A percentile compares a stretch with the other conserved stretches of the same genome.
Evolutionary conservation across 441 rosid genomes (phyloP).

Genomic region (Viola pubescens): DNA sequence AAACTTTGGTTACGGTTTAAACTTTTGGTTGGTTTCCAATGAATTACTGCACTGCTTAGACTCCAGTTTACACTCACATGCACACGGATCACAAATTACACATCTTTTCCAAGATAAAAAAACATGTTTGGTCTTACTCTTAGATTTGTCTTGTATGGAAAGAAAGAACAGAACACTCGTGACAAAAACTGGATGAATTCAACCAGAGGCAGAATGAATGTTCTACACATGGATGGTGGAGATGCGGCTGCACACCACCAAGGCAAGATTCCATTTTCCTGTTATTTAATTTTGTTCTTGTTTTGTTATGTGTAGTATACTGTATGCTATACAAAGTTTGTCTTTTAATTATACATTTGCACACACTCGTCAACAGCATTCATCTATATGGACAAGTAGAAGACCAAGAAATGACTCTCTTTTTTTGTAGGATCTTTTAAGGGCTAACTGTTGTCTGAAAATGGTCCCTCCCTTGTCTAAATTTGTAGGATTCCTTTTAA

Average conservation of each 20-base stretch:
- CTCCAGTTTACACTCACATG: no score
- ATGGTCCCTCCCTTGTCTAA: neutral
- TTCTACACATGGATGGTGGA: conserved; percentile 8
- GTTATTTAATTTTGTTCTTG: neutral
- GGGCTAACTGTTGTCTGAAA: no score
- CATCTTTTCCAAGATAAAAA: neutral
- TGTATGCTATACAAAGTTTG: neutral
- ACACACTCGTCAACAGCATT: no score
- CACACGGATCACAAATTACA: no score
- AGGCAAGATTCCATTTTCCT: neutral
- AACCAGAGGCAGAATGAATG: conserved; percentile 8
- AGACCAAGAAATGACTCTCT: no score
- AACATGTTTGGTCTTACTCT: neutral
- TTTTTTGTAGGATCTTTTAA: no score
- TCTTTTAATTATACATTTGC: no score
- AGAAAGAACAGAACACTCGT: neutral
- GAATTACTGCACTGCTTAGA: no score
- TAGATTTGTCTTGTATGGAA: conserved; percentile 1
- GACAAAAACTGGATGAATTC: neutral
- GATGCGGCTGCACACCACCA: conserved; percentile 4
- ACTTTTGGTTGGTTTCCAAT: no score
- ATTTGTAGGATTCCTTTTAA: neutral
- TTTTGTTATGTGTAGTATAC: conserved; percentile 1
- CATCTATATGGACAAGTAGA: no score
- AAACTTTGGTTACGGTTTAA: no score